Conservation (phyloP, 2,329 filamentous ascomycete genomes). For the Trichophyton mentagrophytes region DNA sequence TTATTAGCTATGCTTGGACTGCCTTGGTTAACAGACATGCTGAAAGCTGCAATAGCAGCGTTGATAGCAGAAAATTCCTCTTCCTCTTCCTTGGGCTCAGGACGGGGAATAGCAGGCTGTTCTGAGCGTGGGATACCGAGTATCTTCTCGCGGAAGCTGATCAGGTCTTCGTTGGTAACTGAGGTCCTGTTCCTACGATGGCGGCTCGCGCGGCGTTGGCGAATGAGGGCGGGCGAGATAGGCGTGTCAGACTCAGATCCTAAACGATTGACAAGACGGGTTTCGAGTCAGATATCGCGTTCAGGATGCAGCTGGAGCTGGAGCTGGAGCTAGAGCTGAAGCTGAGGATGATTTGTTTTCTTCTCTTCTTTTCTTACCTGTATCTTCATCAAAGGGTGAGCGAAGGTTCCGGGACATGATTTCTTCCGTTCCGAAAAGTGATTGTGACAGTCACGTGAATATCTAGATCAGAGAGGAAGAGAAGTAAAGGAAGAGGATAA, state of each 20-base stretch:
- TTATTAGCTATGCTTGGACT: not conserved
- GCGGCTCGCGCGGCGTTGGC: slow-evolving; percentile 7
- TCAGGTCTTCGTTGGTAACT: slow-evolving; percentile 12
- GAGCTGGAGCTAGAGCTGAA: not conserved
- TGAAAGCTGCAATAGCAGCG: slow-evolving; percentile 20
- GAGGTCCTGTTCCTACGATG: slow-evolving; percentile 14
- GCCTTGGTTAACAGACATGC: slow-evolving; percentile 11
- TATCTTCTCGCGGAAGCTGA: slow-evolving; percentile 13
- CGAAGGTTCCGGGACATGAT: slow-evolving; percentile 1
- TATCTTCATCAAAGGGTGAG: slow-evolving; percentile 1
- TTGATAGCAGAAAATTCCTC: slow-evolving; percentile 24
- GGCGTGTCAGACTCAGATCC: not conserved
- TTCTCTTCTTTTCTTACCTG: not conserved
- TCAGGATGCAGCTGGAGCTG: not conserved
- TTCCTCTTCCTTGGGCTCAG: slow-evolving; percentile 13
- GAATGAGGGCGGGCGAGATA: slow-evolving; percentile 4
- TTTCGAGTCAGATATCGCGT: not conserved
- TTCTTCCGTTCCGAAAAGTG: slow-evolving; percentile 1
- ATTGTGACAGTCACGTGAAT: not conserved
- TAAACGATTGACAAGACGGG: not conserved
- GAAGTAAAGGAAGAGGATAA: not conserved
- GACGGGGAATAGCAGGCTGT: not conserved
- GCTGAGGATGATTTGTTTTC: not conserved
- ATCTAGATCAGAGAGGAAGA: not conserved
- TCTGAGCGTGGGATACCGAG: slow-evolving; percentile 8